phyloP scores from a whole-genome alignment of 2,329 filamentous ascomycete genomes.

The Tolypocladium inflatum region DNA sequence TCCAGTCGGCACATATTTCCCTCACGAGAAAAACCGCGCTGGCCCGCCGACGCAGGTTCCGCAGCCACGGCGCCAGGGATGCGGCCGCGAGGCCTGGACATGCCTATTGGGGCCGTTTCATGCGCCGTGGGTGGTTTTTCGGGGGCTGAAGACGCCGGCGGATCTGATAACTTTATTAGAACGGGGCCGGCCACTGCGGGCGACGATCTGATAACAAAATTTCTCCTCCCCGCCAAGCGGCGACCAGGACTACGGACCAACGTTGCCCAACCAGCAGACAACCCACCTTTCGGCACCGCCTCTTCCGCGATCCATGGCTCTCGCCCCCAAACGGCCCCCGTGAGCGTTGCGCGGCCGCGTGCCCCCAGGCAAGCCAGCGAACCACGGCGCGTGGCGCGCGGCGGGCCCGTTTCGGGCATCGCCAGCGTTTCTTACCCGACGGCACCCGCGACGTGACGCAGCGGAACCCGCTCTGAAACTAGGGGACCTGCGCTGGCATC shows the following conservation, averaged over 20 bases:
- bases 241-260: background rate
- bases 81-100: background rate
- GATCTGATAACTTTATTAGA: background rate
- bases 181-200: background rate
- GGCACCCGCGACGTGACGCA: no score
- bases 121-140: no score
- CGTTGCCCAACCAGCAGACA: background rate
- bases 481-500: no score
- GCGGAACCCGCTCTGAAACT: no score
- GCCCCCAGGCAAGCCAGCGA: no score
- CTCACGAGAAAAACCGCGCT: background rate
- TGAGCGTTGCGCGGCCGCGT: no score
- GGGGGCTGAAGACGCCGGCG: background rate
- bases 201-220: background rate
- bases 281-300: background rate
- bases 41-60: background rate
- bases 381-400: no score
- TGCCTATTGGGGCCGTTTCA: background rate
- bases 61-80: background rate
- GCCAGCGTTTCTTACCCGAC: background rate
- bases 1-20: background rate
- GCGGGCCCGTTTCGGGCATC: background rate
- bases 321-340: background rate
- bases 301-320: background rate
- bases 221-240: no score